Evolutionary conservation across 2,329 filamentous ascomycete species (phyloP), one percentile per base, ranked within the genome.

Genomic region (Aureobasidium lini): DNA sequence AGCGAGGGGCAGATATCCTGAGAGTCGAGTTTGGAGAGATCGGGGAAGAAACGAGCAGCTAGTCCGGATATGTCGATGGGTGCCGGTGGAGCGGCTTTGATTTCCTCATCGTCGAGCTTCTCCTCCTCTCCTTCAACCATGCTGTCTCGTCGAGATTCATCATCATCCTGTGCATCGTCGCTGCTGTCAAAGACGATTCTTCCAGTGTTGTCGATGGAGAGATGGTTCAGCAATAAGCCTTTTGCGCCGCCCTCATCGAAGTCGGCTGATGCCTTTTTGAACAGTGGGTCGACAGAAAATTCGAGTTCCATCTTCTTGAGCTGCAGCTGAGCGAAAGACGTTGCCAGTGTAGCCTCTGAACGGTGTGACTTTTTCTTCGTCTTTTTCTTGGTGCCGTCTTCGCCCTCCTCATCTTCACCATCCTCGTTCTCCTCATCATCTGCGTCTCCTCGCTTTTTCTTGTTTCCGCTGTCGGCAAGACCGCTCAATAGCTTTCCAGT

Each of bases 241-340:
- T 97, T 99, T 60, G 94, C 94, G 60, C 94, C 94, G 18, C 94
- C 94, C 76, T 99, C 94, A 70, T 99, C 94, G 65, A 99, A 99
- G 76, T 99, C 94, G 44, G 94, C 94, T 6, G 93, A 95, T 0
- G 93, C 93, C 70, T 99, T 99, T 71, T 99, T 99, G 82, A 99
- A 99, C n/a, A 99, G 76, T 2, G 94, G 94, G 69, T 99, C 94
- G 5, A 99, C 93, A 0, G 92, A 86, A 65, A 99, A 96, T 69
- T 99, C 94, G 46, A 97, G 81, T 67, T 99, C 94, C 68, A 99
- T 92, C 74, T 97, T 99, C 75, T 99, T 99, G 66, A 97, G 80
- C 71, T 96, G 90, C 58, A 99, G 72, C 16, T 92, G 86, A 43
- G 87, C 84, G 72, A 97, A 97, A 0, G 90, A 94, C 0, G 89